These are phyloP conservation scores for Jatropha curcas DNA, from an alignment of 345 rosid species.

Conservation along the genomic window DNA sequence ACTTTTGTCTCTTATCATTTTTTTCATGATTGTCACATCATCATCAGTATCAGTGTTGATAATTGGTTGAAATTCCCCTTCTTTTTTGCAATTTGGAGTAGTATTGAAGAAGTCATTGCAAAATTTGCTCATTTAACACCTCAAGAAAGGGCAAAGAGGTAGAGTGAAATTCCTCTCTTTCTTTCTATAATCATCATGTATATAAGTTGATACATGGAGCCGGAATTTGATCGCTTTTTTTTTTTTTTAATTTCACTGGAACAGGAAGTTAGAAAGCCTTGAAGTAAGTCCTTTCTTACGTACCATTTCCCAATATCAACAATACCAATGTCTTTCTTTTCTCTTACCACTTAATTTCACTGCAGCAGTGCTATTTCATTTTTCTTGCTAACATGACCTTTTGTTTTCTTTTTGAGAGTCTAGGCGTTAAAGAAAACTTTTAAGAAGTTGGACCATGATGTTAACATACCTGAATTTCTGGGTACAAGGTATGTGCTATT, in stretches of 20 bases:
- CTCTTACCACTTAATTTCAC: not conserved
- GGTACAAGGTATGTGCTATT: slow-evolving; percentile 23
- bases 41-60: not conserved
- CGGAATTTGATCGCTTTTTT: not conserved
- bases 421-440: slow-evolving; percentile 36
- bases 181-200: not conserved
- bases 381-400: not conserved
- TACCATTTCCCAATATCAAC: not conserved
- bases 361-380: not conserved
- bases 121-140: slow-evolving; percentile 35
- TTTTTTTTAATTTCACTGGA: slow-evolving; percentile 13
- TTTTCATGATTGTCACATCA: not conserved
- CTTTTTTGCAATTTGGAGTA: not conserved
- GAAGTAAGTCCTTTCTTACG: slow-evolving; percentile 27
- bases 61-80: not conserved
- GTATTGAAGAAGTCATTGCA: slow-evolving; percentile 29
- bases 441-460: slow-evolving; percentile 37
- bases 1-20: too few species aligned
- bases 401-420: slow-evolving; percentile 22
- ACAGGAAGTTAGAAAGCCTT: slow-evolving; percentile 40
- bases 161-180: not conserved
- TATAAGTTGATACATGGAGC: not conserved
- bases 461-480: slow-evolving; percentile 33
- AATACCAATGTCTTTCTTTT: not conserved
- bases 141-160: slow-evolving; percentile 38